These are phyloP conservation scores for Hyaloraphidium curvatum DNA, from an alignment of 192 early-diverging fungal species.

Conservation along the genomic window DNA sequence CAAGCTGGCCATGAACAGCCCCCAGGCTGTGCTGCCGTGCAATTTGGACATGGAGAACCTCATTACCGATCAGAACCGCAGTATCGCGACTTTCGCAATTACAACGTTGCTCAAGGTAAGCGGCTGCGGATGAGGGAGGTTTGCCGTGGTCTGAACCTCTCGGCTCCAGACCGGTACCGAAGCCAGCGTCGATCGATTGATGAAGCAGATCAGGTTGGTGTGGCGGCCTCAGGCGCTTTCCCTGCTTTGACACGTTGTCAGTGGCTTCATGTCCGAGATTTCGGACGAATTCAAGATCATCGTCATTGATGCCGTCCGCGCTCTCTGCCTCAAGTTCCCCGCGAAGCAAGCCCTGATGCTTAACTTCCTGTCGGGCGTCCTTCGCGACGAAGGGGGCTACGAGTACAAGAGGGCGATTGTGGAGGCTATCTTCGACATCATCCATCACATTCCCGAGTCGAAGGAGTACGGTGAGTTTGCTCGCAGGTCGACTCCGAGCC, in stretches of 20 bases:
- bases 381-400: slow-evolving; percentile 95
- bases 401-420: slow-evolving; percentile 93
- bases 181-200: slow-evolving; percentile 86
- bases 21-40: slow-evolving; percentile 77
- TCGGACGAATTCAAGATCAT: slow-evolving; percentile 98
- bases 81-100: slow-evolving; percentile 95
- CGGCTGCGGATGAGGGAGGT: no score
- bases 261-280: slow-evolving; percentile 94
- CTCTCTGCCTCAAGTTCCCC: slow-evolving; percentile 93
- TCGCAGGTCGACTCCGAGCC: not conserved
- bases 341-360: slow-evolving; percentile 84
- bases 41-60: slow-evolving; percentile 97
- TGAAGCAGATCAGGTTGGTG: slow-evolving; percentile 99
- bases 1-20: slow-evolving; percentile 71
- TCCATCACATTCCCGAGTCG: slow-evolving; percentile 80
- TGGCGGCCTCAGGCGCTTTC: no score
- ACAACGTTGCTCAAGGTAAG: slow-evolving; percentile 81
- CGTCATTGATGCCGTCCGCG: slow-evolving; percentile 93
- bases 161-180: slow-evolving; percentile 78
- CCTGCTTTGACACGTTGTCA: no score
- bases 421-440: slow-evolving; percentile 91
- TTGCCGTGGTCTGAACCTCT: not conserved
- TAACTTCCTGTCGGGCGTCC: slow-evolving; percentile 71
- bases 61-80: slow-evolving; percentile 90
- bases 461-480: slow-evolving; percentile 53